A percentile compares a stretch with the other conserved stretches of the same genome.
Conservation (phyloP, 176 grass and related monocot species). For the sorghum (Sorghum bicolor) region Sorghum_bicolor_NCBIv3 NC_012876.2:52912001-52912500, state of each 20-base stretch:
- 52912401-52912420: background rate
- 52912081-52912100: background rate
- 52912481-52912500: background rate
- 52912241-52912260: background rate
- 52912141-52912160: background rate
- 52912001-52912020: background rate
- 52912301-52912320: background rate
- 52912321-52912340: background rate
- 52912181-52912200: too few relatives aligned
- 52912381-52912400: background rate
- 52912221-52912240: background rate
- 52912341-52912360: background rate
- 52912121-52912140: background rate
- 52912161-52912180: too few relatives aligned
- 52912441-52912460: background rate
- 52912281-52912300: background rate
- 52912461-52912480: background rate
- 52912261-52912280: background rate
- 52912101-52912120: background rate
- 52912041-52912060: background rate
- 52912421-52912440: background rate
- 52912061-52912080: background rate
- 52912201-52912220: too few relatives aligned
- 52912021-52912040: background rate
- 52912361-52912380: background rate